Evolutionary conservation across 1,284 basidiomycete genomes (phyloP), one percentile per base, ranked within the genome.

Genomic region (Ceratobasidium sp.): DNA sequence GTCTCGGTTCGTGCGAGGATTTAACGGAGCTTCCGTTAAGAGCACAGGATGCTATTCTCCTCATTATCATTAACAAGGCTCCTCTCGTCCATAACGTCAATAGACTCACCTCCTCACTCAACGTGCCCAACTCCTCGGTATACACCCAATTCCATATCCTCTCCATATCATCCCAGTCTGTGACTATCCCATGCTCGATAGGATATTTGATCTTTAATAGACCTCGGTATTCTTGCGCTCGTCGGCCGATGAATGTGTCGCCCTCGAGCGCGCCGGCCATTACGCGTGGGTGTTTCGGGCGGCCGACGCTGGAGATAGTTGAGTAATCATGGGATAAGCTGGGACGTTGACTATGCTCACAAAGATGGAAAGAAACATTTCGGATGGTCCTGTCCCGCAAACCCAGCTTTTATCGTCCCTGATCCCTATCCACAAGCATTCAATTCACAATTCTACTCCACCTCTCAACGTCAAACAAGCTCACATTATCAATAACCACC

Each of bases 281-380:
- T 79, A 98, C 95, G 82, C 96, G 91, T 82, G 96, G 91, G 86
- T 98, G 97, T 85, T 98, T 98, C 81, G 97, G 97, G 80, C 97
- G 90, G 28, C 97, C 97, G 81, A 98, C 96, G 86, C 97, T 98
- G 10, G 5, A n/a, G 4, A 28, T 6, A 23, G 55, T 13, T 26
- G 58, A 71, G 46, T 46, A 15, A 56, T 77, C 15, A 70, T 53
- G 5, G 81, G 84, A 83, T 78, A 80, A 78, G 81, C 0, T 58
- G 81, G 81, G 82, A 81, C 81, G 82, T 33, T 81, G 70, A 77
- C 79, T 80, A 79, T 83, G 92, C 96, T 88, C 87, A 98, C 97
- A 96, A 98, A 79, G 96, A 97, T 77, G 97, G 97, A 83, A 98
- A 98, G 90, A 97, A 98, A 84, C 96, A 97, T 90, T 97, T 97